Evolutionary conservation across 371 early-diverging fungal genomes (phyloP), one percentile per base, ranked within the genome.

Genomic region (Mortierella sp.): DNA sequence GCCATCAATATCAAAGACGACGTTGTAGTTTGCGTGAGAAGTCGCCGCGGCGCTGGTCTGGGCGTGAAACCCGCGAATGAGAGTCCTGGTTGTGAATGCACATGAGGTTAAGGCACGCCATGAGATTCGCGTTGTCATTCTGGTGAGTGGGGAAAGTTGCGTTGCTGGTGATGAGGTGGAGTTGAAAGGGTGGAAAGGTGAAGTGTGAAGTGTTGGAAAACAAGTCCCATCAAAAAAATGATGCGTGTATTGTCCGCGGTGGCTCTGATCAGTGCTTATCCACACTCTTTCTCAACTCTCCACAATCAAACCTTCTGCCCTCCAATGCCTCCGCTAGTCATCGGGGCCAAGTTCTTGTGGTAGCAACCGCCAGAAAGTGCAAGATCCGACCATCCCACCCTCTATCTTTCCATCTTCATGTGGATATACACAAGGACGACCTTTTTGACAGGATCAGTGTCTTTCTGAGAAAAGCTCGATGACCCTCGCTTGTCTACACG

Each of bases 291-390:
- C n/a, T n/a, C n/a, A n/a, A n/a, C n/a, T n/a, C n/a, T n/a, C n/a
- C n/a, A n/a, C n/a, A n/a, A 24, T 26, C 6, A n/a, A n/a, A n/a
- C n/a, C n/a, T n/a, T n/a, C n/a, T n/a, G n/a, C n/a, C n/a, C n/a
- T n/a, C n/a, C n/a, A n/a, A n/a, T n/a, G n/a, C n/a, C n/a, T n/a
- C n/a, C n/a, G n/a, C n/a, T n/a, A n/a, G n/a, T n/a, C n/a, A 83
- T 87, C 61, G 96, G 95, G 5, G 89, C 95, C 55, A 97, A 86
- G 65, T 82, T 81, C 87, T 95, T 94, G 89, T 96, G 96, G 86
- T 96, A 94, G 64, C 93, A 92, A 83, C 96, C n/a, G 95, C 95
- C 94, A 94, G 43, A 91, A 95, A 43, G 95, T 96, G 82, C 96
- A 96, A 76, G 96, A 92, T 81, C 96, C 96, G 58, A 98, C 73